Base-by-base conservation (phyloP, 345 rosid species). In the Psidium guajava region DNA sequence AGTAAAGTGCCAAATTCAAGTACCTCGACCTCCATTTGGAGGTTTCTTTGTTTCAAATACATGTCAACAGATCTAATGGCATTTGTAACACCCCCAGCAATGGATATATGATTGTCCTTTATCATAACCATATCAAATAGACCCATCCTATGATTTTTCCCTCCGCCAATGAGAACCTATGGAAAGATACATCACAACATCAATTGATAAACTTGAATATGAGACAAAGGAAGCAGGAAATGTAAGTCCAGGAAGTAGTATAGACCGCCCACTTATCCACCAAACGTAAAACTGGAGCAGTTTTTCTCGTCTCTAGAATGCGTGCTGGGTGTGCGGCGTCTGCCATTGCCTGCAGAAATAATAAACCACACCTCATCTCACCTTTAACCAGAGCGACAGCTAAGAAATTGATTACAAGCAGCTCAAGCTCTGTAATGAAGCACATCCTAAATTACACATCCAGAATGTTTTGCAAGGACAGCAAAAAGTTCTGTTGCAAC, bases 91-190 rank as follows among this genome's bases (percentile, higher is more conserved):
- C 98, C 96, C 82, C 95, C 96, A 87, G 99, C 99, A 86, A 92
- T 91, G 83, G 99, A 96, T 91, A 98, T 95, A 86, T 98, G 99
- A 87, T 98, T 98, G 86, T 98, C 99, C 90, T 96, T 97, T 83
- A 95, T 93, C 99, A 93, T 89, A 87, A 97, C 97, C 99, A 96
- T 97, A 89, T 96, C 99, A 92, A 94, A 97, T 83, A 97, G 90
- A 47, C 99, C 99, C 99, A 97, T 91, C 88, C 98, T 92, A 64
- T 96, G 99, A 89, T 96, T 96, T 86, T 84, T 90, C 15, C 99
- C 99, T 86, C 99, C 99, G 83, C 98, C 98, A 92, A 98, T 96
- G 85, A 96, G 92, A 82, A 95, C 98, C 99, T 96, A 87, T 32
- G 83, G 86, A 32, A 36, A 86, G 75, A 69, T 85, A n/a, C 89